Evolutionary conservation across 768 basidiomycete genomes (phyloP), one percentile per base, ranked within the genome.

Genomic region (Mycena filopes): DNA sequence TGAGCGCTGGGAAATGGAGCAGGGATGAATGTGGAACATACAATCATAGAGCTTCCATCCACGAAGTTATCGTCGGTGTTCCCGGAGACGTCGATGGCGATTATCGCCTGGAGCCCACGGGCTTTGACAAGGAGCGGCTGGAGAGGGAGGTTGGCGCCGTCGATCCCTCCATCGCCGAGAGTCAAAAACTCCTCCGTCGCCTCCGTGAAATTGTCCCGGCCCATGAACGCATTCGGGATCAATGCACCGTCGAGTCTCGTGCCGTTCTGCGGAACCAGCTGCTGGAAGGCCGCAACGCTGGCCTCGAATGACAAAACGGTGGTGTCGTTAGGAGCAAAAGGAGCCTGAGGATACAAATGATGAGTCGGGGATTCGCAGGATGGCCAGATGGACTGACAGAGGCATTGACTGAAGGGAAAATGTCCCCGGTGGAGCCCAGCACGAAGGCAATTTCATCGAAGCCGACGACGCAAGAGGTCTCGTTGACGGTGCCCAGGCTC

Each of bases 51-150:
- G 42, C 45, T 66, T 4, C 68, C 68, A 18, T 56, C 65, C 10
- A 45, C 65, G 49, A 61, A 64, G 48, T 56, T 50, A 20, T 56
- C 79, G 71, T 33, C 8, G 20, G 28, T 38, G 72, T 80, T 21
- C 12, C 76, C 60, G 60, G 76, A 71, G 2, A 77, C 80, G 70
- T 88, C 87, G 45, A 87, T 78, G 0, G 85, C 86, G 36, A 87
- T 60, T 70, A 87, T 84, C 9, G 80, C 78, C 64, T 87, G 86
- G 38, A 86, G 67, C 0, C 69, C 74, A 26, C 86, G 81, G 12
- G 77, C 76, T 33, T 81, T 77, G 45, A 84, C 79, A 16, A 87
- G 76, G 20, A 87, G 76, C 2, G 86, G 86, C 33, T 83, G 81
- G 10, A 86, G 18, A 1, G 86, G 84, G 31, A 87, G 72, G 58